These are phyloP conservation scores for Clonostachys sp. DNA, from an alignment of 2,329 filamentous ascomycete genomes.

Conservation along the genomic window DNA sequence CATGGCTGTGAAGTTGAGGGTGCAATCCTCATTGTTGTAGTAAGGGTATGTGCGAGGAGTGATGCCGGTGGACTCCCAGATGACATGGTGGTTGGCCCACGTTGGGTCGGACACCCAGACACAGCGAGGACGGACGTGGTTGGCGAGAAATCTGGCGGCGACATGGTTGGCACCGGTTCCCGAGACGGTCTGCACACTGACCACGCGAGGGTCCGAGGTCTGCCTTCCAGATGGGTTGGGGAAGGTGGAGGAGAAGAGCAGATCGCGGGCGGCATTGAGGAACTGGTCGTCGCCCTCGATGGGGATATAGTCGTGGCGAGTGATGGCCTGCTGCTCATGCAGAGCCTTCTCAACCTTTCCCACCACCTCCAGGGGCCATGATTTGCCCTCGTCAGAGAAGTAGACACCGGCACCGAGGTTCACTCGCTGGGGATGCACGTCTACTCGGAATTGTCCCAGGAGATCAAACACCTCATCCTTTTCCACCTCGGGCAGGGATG, in stretches of 20 bases:
- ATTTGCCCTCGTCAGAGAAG: conserved; percentile 26
- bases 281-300: conserved; percentile 78
- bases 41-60: conserved; percentile 16
- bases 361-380: conserved; percentile 31
- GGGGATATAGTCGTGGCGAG: conserved; percentile 79
- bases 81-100: conserved; percentile 45
- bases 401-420: conserved; percentile 32
- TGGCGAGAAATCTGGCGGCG: conserved; percentile 15
- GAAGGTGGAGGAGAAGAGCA: conserved; percentile 8
- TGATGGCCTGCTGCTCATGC: conserved; percentile 1
- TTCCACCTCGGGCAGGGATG: too few species aligned
- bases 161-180: conserved; percentile 28
- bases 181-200: conserved; percentile 25
- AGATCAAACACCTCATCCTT: too few species aligned
- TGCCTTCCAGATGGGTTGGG: conserved; percentile 15
- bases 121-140: conserved; percentile 9
- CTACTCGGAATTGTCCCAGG: conserved; percentile 14
- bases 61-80: conserved; percentile 16
- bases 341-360: conserved; percentile 12
- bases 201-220: conserved; percentile 3
- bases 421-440: conserved; percentile 22
- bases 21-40: conserved; percentile 18
- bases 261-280: conserved; percentile 16
- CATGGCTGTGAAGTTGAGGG: conserved; percentile 22
- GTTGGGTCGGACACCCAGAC: conserved; percentile 19